Base-by-base conservation (phyloP, 345 rosid genomes). In the Cochlearia excelsa region DNA sequence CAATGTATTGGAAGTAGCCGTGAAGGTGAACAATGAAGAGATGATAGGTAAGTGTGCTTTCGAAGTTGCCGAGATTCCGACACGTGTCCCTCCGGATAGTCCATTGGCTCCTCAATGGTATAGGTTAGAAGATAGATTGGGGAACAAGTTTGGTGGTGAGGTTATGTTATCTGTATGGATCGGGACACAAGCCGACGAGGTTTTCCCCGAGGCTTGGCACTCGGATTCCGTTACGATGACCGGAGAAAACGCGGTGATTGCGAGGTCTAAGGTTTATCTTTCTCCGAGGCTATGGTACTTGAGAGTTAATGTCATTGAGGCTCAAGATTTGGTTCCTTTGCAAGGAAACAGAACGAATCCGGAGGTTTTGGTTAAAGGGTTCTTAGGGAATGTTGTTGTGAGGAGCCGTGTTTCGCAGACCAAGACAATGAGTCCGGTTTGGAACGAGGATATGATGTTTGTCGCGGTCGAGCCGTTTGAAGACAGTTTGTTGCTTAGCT, bases 151-250 rank as follows among this genome's bases (percentile, higher is more conserved):
- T 16, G 71, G 39, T 33, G 81, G 81, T 38, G 79, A 78, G 65
- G 58, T 78, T 60, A 74, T 78, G 81, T 43, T 78, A n/a, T 66
- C 72, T 52, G 63, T 78, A 2, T 78, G 81, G 79, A 49, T 68
- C 65, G 77, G 77, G 39, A 73, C 77, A 26, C 73, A 73, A 45
- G 77, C 73, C 0, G 86, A 79, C 52, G 83, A 81, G 26, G 83
- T 69, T 9, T 79, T 76, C 44, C 54, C 80, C 0, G 77, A 73
- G 11, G 77, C 77, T 68, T 73, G 77, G 73, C 73, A 73, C 57
- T 63, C 77, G 0, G 77, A 73, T 73, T 68, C 69, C 0, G 62
- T 59, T 2, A 38, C 66, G 0, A 63, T 55, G 7, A 54, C 16
- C 0, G 76, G 72, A 41, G 64, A 61, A 16, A 67, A 54, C 68